A percentile compares a stretch with the other conserved stretches of the same genome.
Conservation (phyloP, 129 eudicot genomes). For the Escallonia rubra region DNA sequence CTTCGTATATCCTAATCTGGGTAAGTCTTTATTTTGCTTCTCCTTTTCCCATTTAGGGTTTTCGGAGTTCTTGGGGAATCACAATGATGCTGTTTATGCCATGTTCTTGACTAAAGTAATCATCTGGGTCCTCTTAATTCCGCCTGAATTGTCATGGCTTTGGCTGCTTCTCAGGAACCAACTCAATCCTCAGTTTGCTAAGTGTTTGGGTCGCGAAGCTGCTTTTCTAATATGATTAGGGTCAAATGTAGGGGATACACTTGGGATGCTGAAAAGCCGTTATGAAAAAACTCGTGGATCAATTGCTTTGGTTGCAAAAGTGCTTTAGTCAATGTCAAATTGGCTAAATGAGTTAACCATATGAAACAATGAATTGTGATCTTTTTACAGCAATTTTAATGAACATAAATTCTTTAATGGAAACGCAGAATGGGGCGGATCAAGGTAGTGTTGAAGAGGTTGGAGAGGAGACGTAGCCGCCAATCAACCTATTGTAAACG, state of each 20-base stretch:
- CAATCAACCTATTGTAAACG: slow-evolving; percentile 26
- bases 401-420: background rate
- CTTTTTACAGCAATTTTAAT: background rate
- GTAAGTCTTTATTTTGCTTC: background rate
- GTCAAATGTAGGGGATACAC: background rate
- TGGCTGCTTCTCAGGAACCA: too few species aligned
- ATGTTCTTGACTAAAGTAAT: background rate
- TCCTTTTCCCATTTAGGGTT: background rate
- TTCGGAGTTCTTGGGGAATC: background rate
- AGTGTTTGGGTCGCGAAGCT: background rate
- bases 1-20: background rate
- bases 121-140: background rate
- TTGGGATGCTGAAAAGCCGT: too few species aligned
- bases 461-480: slow-evolving; percentile 18
- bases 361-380: background rate
- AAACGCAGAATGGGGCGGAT: slow-evolving; percentile 31
- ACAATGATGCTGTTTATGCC: background rate
- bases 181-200: too few species aligned
- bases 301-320: too few species aligned
- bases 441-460: slow-evolving; percentile 17
- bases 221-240: background rate
- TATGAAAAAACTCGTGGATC: background rate
- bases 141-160: background rate
- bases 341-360: background rate
- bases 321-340: background rate